phyloP scores from a whole-genome alignment of 257 asterid genomes.

The Ligustrum vulgare region DNA sequence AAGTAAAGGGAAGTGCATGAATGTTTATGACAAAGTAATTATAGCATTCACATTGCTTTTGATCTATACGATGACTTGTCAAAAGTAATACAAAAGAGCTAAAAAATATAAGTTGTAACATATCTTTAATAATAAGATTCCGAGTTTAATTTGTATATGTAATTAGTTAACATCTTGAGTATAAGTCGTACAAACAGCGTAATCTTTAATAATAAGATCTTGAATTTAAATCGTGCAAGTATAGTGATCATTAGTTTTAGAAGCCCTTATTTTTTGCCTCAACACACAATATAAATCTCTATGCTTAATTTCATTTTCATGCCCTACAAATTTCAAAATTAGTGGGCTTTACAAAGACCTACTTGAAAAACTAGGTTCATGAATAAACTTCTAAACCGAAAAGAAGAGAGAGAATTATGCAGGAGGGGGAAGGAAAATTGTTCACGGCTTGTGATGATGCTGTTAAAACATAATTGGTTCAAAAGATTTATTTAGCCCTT shows the following conservation, averaged over 20 bases:
- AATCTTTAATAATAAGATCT: too few relatives aligned
- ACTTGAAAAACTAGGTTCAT: background rate
- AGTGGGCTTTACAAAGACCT: background rate
- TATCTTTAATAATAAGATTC: background rate
- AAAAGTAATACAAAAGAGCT: background rate
- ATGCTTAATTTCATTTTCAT: background rate
- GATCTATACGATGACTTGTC: background rate
- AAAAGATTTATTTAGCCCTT: background rate
- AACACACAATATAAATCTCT: background rate
- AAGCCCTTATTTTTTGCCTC: background rate
- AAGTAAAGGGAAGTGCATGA: too few relatives aligned
- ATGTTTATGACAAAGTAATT: background rate
- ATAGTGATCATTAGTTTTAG: background rate
- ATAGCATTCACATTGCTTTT: background rate
- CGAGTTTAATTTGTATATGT: background rate
- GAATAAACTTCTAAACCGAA: background rate
- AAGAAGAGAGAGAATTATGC: background rate
- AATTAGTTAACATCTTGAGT: too few relatives aligned
- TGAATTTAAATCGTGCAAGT: background rate
- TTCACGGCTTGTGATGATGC: background rate
- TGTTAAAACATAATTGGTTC: background rate
- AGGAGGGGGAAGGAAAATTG: background rate
- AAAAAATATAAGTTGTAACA: background rate
- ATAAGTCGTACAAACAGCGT: too few relatives aligned
- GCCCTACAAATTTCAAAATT: background rate